Base-by-base conservation (phyloP, 345 rosid genomes). In the Noccaea bulbosa region DNA sequence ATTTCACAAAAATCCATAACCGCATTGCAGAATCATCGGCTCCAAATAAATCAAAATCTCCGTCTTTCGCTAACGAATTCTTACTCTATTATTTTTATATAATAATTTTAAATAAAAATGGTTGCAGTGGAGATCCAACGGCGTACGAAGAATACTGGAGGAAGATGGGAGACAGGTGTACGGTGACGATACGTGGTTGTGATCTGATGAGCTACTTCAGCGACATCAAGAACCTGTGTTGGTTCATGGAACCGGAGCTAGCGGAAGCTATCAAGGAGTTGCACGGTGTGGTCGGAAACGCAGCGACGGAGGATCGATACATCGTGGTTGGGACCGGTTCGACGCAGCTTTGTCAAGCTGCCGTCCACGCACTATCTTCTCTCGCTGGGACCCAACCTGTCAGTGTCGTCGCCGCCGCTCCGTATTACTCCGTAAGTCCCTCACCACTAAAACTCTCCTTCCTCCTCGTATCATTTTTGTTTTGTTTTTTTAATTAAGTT, bases 311-410 rank as follows among this genome's bases (percentile, higher is more conserved):
- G 1, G 92, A 75, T 14, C 70, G 82, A 0, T 70, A 80, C 69
- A 20, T 91, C 51, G 85, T 94, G 70, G 94, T 88, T 17, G 99
- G 99, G 24, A 88, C 91, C 0, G 99, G 99, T 6, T 89, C 99
- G 1, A 82, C 97, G 5, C 96, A 89, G 81, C 89, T 94, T 16
- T 78, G 74, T 49, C 86, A 81, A 63, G 99, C 99, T 0, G 85
- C 84, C 44, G 78, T 94, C 7, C 91, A 82, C 65, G 99, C 99
- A 53, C 85, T 91, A 56, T 56, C 89, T 58, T 74, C 85, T 8
- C 70, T 83, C 0, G 69, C 66, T 43, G 71, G 76, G 55, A 30
- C 82, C 24, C 69, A 83, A 16, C 92, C 96, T 40, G 70, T 84
- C 64, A 82, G 83, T 49, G 88, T 94, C n/a, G 95, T 94, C 8